Evolutionary conservation across 345 rosid species (phyloP).

Genomic region (Passiflora organensis): DNA sequence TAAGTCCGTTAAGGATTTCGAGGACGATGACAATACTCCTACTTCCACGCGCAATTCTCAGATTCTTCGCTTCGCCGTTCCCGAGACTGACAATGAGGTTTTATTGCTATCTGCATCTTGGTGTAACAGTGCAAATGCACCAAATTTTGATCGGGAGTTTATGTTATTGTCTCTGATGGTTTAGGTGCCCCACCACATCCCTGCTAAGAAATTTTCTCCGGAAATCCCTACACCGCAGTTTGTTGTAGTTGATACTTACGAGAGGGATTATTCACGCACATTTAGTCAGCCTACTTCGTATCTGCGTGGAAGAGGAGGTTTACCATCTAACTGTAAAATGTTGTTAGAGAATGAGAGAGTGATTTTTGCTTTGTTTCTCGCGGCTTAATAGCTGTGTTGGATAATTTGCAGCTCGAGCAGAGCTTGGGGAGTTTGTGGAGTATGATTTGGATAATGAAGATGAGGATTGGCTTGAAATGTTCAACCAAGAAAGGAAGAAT

Average conservation of each 20-base stretch:
- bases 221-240: slow-evolving; percentile 94
- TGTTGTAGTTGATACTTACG: slow-evolving; percentile 84
- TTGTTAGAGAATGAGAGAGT: neutral
- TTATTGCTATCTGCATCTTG: neutral
- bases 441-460: slow-evolving; percentile 97
- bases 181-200: slow-evolving; percentile 54
- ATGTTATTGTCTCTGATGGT: neutral
- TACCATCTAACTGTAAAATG: neutral
- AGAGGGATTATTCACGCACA: slow-evolving; percentile 75
- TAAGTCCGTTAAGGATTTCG: slow-evolving; percentile 83
- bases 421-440: slow-evolving; percentile 96
- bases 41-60: slow-evolving; percentile 72
- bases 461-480: slow-evolving; percentile 86
- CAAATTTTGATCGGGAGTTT: neutral
- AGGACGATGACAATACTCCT: slow-evolving; percentile 79
- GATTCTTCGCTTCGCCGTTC: slow-evolving; percentile 51
- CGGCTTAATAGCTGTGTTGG: too few species aligned
- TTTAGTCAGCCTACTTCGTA: slow-evolving; percentile 79
- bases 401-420: slow-evolving; percentile 72
- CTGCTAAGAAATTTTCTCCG: slow-evolving; percentile 61
- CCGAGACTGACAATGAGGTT: slow-evolving; percentile 19
- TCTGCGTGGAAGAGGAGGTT: slow-evolving; percentile 96
- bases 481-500: slow-evolving; percentile 50
- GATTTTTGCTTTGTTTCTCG: neutral
- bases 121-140: neutral